Conservation (phyloP, 805 yeast species). For the Lachancea quebecensis region DNA sequence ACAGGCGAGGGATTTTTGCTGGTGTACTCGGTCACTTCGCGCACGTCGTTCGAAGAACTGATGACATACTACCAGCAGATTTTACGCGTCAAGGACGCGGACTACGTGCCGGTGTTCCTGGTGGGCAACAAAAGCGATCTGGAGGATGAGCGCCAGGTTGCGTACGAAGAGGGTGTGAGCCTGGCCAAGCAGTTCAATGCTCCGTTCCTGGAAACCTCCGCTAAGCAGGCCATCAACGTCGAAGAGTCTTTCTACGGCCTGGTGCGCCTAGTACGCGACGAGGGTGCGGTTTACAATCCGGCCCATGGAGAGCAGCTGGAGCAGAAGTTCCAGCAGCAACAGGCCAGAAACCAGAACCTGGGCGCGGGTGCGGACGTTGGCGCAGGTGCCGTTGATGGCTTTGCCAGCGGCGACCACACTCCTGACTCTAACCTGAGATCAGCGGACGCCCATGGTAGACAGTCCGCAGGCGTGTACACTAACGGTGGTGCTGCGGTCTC, state of each 20-base stretch:
- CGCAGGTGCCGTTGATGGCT: slow-evolving; percentile 4
- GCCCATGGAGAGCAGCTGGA: slow-evolving; percentile 8
- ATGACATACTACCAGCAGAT: slow-evolving; percentile 75
- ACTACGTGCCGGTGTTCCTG: slow-evolving; percentile 69
- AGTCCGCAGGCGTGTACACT: slow-evolving; percentile 7
- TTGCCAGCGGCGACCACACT: slow-evolving; percentile 1
- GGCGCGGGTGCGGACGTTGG: not conserved
- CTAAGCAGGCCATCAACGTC: slow-evolving; percentile 85
- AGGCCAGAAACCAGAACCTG: not conserved
- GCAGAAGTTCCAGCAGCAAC: slow-evolving; percentile 3
- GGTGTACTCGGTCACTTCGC: slow-evolving; percentile 82
- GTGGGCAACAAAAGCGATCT: slow-evolving; percentile 77
- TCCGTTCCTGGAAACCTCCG: slow-evolving; percentile 85
- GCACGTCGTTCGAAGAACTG: slow-evolving; percentile 79
- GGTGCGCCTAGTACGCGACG: slow-evolving; percentile 49
- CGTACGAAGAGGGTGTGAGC: slow-evolving; percentile 53
- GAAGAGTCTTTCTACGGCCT: slow-evolving; percentile 73
- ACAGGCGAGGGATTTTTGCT: slow-evolving; percentile 91
- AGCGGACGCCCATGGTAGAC: slow-evolving; percentile 2
- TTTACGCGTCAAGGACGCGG: slow-evolving; percentile 67
- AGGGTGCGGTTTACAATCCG: slow-evolving; percentile 28
- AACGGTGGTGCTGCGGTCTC: not conserved
- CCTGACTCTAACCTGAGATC: not conserved
- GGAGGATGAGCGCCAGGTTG: slow-evolving; percentile 68
- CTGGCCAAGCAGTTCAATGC: slow-evolving; percentile 61